Percentiles rank a stretch among this genome's conserved stretches.
phyloP scores from a whole-genome alignment of 75 land plant species.

The Larix kaempferi region DNA sequence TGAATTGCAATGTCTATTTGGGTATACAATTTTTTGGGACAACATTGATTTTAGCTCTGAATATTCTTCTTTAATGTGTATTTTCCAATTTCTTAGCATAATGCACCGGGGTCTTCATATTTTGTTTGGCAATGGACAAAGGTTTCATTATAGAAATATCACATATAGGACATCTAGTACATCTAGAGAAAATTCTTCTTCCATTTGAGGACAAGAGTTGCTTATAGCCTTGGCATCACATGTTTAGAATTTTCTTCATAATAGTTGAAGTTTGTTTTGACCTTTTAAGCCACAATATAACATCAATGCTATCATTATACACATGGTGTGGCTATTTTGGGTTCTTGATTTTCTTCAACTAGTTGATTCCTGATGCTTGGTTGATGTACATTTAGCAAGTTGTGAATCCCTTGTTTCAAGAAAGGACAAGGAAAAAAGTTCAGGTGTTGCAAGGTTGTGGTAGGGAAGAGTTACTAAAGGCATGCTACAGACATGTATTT shows the following conservation, averaged over 20 bases:
- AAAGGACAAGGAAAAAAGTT: conserved; percentile 65
- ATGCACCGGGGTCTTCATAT: background rate
- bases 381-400: conserved; percentile 29
- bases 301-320: background rate
- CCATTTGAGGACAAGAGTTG: too few relatives aligned
- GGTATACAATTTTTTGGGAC: background rate
- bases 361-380: background rate
- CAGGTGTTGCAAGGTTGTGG: conserved; percentile 68
- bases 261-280: background rate
- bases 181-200: too few relatives aligned
- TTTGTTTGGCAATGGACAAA: background rate
- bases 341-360: background rate
- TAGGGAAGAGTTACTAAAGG: conserved; percentile 73
- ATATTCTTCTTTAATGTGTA: background rate
- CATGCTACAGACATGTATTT: conserved; percentile 4
- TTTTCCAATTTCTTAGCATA: background rate
- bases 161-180: too few relatives aligned
- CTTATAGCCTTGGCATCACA: background rate
- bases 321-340: background rate
- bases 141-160: too few relatives aligned
- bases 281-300: background rate
- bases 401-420: conserved; percentile 73
- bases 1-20: background rate
- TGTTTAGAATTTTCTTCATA: background rate
- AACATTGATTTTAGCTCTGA: background rate